Conservation (phyloP, 192 early-diverging fungal species). For the Funneliformis geosporum region DNA sequence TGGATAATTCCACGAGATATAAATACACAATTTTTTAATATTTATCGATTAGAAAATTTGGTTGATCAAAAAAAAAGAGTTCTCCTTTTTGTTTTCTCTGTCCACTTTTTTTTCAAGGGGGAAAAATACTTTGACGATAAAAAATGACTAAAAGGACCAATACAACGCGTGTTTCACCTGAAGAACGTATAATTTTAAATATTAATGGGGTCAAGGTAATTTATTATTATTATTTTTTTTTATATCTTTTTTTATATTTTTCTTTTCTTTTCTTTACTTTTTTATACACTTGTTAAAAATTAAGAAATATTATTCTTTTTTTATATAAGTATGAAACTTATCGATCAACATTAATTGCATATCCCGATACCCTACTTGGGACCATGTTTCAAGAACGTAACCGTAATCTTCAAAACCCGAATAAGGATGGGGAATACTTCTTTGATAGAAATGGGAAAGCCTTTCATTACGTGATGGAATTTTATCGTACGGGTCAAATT, state of each 20-base stretch:
- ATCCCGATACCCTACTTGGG: conserved; percentile 30
- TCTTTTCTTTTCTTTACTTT: no score
- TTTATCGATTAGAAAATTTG: no score
- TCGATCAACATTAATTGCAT: conserved; percentile 18
- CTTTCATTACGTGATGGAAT: conserved; percentile 28
- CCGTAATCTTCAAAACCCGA: neutral
- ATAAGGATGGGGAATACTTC: conserved; percentile 26
- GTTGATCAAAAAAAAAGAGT: no score
- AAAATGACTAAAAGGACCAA: neutral
- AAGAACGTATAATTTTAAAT: conserved; percentile 21
- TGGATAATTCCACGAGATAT: no score
- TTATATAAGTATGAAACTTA: conserved; percentile 23
- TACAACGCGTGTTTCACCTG: neutral
- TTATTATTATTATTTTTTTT: neutral
- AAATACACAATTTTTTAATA: no score
- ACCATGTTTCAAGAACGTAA: conserved; percentile 26
- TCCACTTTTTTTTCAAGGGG: no score
- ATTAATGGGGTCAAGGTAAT: conserved; percentile 3
- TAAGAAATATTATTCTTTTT: neutral
- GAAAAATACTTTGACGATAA: neutral
- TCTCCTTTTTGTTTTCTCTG: no score
- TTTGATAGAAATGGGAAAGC: conserved; percentile 30
- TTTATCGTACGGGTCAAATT: conserved; percentile 28
- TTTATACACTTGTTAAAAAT: neutral
- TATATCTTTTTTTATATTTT: neutral